Conservation (phyloP, 169 alveolate species). For the Plasmodium yoelii region DNA sequence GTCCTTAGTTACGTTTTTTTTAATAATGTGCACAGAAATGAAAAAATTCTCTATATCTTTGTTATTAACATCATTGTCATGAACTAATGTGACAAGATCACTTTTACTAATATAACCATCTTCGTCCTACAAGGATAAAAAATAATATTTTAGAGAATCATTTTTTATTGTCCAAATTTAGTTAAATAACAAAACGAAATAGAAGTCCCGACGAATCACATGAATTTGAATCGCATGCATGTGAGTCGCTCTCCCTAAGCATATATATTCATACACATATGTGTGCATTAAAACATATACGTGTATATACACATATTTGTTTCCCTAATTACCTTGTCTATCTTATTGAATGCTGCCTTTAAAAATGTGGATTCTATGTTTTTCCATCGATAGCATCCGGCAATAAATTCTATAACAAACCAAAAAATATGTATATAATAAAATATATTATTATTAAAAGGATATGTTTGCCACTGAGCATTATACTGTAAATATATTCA, state of each 20-base stretch:
- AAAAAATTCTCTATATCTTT: slow-evolving; percentile 74
- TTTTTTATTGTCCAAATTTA: background rate
- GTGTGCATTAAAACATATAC: background rate
- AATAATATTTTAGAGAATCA: background rate
- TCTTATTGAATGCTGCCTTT: slow-evolving; percentile 76
- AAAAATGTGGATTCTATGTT: slow-evolving; percentile 67
- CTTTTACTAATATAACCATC: slow-evolving; percentile 76
- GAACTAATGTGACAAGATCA: slow-evolving; percentile 50
- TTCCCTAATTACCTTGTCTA: slow-evolving; percentile 62
- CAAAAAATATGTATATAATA: background rate
- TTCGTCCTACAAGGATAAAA: slow-evolving; percentile 47
- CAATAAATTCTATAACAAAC: slow-evolving; percentile 50
- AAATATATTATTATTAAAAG: no score
- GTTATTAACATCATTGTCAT: slow-evolving; percentile 45
- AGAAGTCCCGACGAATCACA: background rate
- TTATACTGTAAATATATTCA: background rate
- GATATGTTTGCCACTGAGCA: no score
- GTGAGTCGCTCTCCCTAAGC: background rate
- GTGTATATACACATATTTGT: background rate
- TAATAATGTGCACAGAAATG: slow-evolving; percentile 27
- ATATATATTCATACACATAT: no score
- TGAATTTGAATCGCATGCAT: background rate
- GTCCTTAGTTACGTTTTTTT: slow-evolving; percentile 34
- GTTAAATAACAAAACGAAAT: background rate
- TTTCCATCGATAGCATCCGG: slow-evolving; percentile 77